Conservation (phyloP, 192 early-diverging fungal species). For the Coemansia sp. region DNA sequence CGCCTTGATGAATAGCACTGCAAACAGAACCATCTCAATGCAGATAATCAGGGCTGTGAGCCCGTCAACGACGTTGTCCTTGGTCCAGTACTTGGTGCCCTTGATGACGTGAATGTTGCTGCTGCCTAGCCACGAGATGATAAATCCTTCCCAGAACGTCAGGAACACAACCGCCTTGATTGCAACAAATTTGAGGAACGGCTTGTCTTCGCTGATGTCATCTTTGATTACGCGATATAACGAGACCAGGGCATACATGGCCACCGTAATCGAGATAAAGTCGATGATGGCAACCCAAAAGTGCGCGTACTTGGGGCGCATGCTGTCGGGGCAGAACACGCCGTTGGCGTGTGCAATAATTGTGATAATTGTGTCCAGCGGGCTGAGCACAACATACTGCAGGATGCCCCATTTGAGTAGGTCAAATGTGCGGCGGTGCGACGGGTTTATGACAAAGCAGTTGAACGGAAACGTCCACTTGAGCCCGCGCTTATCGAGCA, state of each 20-base stretch:
- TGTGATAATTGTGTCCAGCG: conserved; percentile 57
- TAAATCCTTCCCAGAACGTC: conserved; percentile 62
- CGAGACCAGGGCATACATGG: conserved; percentile 68
- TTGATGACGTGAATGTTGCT: conserved; percentile 52
- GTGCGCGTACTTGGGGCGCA: conserved; percentile 61
- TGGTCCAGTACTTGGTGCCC: conserved; percentile 56
- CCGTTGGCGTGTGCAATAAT: conserved; percentile 61
- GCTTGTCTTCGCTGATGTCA: conserved; percentile 54
- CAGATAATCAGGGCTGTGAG: conserved; percentile 56
- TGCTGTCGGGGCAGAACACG: conserved; percentile 63
- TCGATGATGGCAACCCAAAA: conserved; percentile 63
- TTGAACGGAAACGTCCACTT: conserved; percentile 65
- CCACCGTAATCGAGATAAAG: conserved; percentile 61
- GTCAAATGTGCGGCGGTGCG: conserved; percentile 52
- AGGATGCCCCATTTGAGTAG: conserved; percentile 65
- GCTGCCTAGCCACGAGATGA: conserved; percentile 56
- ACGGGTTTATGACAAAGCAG: conserved; percentile 61
- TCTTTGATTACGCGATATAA: conserved; percentile 63
- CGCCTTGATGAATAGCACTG: conserved; percentile 53
- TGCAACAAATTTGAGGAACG: conserved; percentile 49
- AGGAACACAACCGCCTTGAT: conserved; percentile 62
- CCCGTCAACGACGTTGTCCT: conserved; percentile 54
- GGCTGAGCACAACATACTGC: conserved; percentile 69
- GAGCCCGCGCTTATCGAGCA: conserved; percentile 34
- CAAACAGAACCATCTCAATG: conserved; percentile 59